These are phyloP conservation scores for Glaciozyma martinii DNA, from an alignment of 768 basidiomycete genomes.

Conservation along the genomic window DNA sequence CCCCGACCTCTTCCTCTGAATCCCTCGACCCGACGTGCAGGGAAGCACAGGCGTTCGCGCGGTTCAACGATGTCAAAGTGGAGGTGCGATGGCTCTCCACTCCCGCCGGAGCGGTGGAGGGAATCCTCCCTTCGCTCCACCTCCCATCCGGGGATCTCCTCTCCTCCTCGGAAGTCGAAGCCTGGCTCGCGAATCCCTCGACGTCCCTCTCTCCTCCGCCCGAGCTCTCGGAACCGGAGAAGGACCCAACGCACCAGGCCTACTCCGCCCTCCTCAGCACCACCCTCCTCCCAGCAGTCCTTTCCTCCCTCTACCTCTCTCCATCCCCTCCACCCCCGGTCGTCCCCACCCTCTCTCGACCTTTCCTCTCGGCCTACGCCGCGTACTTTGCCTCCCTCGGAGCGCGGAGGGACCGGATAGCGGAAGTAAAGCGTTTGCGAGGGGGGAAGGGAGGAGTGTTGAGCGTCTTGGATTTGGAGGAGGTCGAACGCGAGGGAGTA, in stretches of 20 bases:
- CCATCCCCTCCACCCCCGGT: conserved; percentile 1
- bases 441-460: conserved; percentile 9
- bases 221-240: not conserved
- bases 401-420: conserved; percentile 7
- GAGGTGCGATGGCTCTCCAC: not conserved
- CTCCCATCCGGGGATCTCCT: not conserved
- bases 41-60: not conserved
- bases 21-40: not conserved
- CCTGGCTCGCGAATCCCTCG: not conserved
- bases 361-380: not conserved
- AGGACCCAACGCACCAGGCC: conserved; percentile 20
- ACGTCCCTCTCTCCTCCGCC: not conserved
- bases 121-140: not conserved
- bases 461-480: conserved; percentile 19
- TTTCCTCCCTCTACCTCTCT: conserved; percentile 20
- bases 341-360: not conserved
- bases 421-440: conserved; percentile 16
- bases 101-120: not conserved
- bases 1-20: not conserved
- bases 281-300: conserved; percentile 21
- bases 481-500: conserved; percentile 23
- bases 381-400: not conserved
- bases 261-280: conserved; percentile 19
- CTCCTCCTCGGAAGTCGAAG: not conserved
- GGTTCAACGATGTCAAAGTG: not conserved